phyloP scores from a whole-genome alignment of 257 asterid species.

The Jasminum sambac region DNA sequence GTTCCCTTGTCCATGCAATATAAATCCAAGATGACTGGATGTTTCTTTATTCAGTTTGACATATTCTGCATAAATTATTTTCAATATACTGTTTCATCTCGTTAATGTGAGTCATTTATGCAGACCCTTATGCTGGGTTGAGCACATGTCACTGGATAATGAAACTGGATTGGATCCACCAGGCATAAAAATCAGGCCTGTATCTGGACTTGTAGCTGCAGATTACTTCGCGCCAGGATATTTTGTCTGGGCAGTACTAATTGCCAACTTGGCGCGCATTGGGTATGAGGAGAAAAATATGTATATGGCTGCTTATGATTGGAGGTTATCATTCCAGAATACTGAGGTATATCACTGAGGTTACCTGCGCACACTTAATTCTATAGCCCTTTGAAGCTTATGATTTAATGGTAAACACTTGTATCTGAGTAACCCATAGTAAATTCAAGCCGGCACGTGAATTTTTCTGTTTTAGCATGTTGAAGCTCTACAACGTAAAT shows the following conservation, averaged over 20 bases:
- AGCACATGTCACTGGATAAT: slow-evolving; percentile 81
- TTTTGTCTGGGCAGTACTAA: slow-evolving; percentile 85
- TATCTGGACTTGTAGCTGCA: slow-evolving; percentile 84
- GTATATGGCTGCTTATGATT: slow-evolving; percentile 91
- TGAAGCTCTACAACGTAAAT: not conserved
- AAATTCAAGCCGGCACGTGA: slow-evolving; percentile 4
- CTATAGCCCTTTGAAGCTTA: slow-evolving; percentile 19
- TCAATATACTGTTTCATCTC: not conserved
- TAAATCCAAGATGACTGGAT: not conserved
- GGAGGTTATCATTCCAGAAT: slow-evolving; percentile 84
- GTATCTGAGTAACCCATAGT: not conserved
- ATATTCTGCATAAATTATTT: slow-evolving; percentile 9
- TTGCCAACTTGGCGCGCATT: slow-evolving; percentile 79
- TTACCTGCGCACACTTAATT: not conserved
- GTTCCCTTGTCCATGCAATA: slow-evolving; percentile 6
- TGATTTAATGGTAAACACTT: not conserved
- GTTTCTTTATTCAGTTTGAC: slow-evolving; percentile 1
- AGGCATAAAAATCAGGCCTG: slow-evolving; percentile 74
- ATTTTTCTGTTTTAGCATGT: not conserved
- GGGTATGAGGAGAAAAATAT: slow-evolving; percentile 88
- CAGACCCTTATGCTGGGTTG: slow-evolving; percentile 87
- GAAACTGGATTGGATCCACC: slow-evolving; percentile 84
- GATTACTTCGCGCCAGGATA: slow-evolving; percentile 88
- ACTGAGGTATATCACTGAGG: slow-evolving; percentile 62
- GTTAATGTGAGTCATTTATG: slow-evolving; percentile 22